Evolutionary conservation across 768 basidiomycete genomes (phyloP).

Genomic region (Dioszegia hungarica): DNA sequence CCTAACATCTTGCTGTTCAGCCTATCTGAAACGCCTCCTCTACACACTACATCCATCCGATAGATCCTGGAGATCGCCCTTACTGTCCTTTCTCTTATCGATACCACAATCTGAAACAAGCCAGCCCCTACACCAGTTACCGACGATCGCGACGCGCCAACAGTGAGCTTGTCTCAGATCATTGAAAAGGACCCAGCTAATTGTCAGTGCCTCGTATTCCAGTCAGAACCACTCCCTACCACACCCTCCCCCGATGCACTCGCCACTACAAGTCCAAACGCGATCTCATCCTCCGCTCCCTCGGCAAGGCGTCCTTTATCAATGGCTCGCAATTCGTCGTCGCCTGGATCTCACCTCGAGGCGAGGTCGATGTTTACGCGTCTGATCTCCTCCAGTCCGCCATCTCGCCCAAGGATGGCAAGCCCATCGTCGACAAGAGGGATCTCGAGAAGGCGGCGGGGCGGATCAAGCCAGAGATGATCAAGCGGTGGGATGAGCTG

Average conservation of each 20-base stretch:
- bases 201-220: slow-evolving; percentile 48
- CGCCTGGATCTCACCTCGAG: slow-evolving; percentile 48
- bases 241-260: slow-evolving; percentile 47
- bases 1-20: slow-evolving; percentile 3
- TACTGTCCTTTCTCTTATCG: slow-evolving; percentile 5
- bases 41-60: not conserved
- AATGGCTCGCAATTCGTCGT: slow-evolving; percentile 51
- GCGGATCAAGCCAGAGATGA: slow-evolving; percentile 32
- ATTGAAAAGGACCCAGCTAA: not conserved
- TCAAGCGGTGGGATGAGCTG: slow-evolving; percentile 36
- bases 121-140: not conserved
- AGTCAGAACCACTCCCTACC: slow-evolving; percentile 49
- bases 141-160: not conserved
- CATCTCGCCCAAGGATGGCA: slow-evolving; percentile 21
- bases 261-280: slow-evolving; percentile 50
- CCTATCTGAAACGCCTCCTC: slow-evolving; percentile 1
- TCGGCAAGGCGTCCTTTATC: slow-evolving; percentile 49
- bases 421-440: slow-evolving; percentile 26
- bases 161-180: not conserved
- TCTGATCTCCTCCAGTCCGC: slow-evolving; percentile 47
- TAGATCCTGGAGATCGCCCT: slow-evolving; percentile 7
- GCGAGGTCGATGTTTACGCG: slow-evolving; percentile 50
- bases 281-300: slow-evolving; percentile 47
- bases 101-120: not conserved
- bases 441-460: slow-evolving; percentile 31